Percentiles rank a stretch among this genome's conserved stretches.
phyloP scores from a whole-genome alignment of 768 basidiomycete species.

The Leccinum obscurum region DNA sequence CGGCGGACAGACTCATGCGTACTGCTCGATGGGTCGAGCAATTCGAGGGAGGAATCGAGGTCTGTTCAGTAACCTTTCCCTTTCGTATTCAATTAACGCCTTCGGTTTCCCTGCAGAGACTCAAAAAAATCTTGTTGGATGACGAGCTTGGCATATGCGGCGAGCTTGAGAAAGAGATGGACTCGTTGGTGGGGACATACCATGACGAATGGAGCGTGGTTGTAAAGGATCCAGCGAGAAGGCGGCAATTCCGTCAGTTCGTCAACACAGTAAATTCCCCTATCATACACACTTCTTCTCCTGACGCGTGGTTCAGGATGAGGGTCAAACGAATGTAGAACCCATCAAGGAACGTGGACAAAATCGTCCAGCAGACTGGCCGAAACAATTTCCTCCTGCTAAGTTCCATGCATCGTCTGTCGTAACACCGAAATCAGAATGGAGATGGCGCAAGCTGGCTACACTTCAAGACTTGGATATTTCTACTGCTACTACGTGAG shows the following conservation, averaged over 20 bases:
- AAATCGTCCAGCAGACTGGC: constrained; percentile 66
- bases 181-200: constrained; percentile 62
- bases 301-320: not conserved
- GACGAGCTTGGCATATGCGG: constrained; percentile 73
- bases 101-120: constrained; percentile 44
- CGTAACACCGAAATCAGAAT: constrained; percentile 45
- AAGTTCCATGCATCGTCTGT: constrained; percentile 43
- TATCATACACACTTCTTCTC: not conserved
- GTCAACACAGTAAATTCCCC: constrained; percentile 51
- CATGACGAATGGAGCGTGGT: constrained; percentile 70
- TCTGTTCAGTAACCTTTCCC: constrained; percentile 16
- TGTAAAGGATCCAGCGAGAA: constrained; percentile 50
- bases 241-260: constrained; percentile 60
- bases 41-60: constrained; percentile 68
- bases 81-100: not conserved
- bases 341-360: constrained; percentile 62
- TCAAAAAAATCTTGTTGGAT: constrained; percentile 62
- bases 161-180: constrained; percentile 67
- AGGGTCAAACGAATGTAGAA: constrained; percentile 27
- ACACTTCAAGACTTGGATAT: constrained; percentile 48
- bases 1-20: constrained; percentile 68
- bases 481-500: constrained; percentile 49
- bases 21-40: constrained; percentile 75
- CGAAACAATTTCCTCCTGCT: constrained; percentile 51
- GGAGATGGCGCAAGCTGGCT: constrained; percentile 59